These are phyloP conservation scores for Wakefieldia striispora DNA, from an alignment of 768 basidiomycete species.

Conservation along the genomic window DNA sequence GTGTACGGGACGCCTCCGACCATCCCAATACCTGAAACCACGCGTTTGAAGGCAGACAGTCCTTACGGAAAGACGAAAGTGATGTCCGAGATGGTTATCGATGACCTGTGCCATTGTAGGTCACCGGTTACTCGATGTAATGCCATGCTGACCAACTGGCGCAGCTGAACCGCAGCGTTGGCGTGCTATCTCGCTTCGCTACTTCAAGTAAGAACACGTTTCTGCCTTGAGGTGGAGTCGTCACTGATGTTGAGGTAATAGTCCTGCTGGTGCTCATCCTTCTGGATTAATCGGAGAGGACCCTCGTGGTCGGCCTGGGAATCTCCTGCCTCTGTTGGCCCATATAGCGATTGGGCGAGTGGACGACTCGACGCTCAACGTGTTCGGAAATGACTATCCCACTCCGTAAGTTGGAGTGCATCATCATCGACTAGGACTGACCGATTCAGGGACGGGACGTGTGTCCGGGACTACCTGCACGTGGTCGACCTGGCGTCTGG, in stretches of 20 bases:
- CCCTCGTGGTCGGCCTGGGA: conserved; percentile 92
- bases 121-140: neutral
- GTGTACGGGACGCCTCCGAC: conserved; percentile 93
- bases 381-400: conserved; percentile 97
- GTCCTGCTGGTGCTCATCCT: conserved; percentile 97
- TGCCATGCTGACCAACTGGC: conserved; percentile 6
- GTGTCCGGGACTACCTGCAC: conserved; percentile 94
- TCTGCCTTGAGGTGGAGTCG: neutral
- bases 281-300: conserved; percentile 96
- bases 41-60: conserved; percentile 82
- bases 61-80: conserved; percentile 97
- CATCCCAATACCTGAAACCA: conserved; percentile 93
- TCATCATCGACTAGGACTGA: neutral
- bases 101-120: conserved; percentile 81
- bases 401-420: conserved; percentile 61
- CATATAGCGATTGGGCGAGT: conserved; percentile 94
- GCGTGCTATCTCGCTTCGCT: conserved; percentile 85
- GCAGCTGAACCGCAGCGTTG: conserved; percentile 69
- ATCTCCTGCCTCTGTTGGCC: conserved; percentile 88
- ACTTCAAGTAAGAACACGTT: conserved; percentile 83
- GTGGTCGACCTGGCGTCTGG: conserved; percentile 94
- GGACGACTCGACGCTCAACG: conserved; percentile 63
- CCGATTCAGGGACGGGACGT: conserved; percentile 80
- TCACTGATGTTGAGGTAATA: conserved; percentile 30
- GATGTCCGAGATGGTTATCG: conserved; percentile 86